Evolutionary conservation across 2,329 filamentous ascomycete species (phyloP).

Genomic region (Pseudogymnoascus sp.): DNA sequence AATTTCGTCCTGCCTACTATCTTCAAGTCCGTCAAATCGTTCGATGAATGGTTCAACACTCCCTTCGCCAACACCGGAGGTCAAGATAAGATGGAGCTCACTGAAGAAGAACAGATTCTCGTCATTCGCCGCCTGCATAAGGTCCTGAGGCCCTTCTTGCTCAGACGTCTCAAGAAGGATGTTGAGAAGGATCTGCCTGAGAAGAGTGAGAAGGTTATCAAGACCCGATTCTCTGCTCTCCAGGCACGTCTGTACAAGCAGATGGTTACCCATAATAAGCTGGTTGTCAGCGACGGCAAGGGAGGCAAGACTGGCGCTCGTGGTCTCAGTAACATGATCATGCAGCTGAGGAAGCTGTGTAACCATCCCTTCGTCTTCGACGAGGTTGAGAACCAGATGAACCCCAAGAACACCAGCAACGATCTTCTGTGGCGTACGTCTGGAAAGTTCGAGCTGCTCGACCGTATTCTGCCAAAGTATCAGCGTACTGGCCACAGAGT

Average conservation of each 20-base stretch:
- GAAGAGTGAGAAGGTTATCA: constrained; percentile 98
- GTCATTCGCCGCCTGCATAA: constrained; percentile 98
- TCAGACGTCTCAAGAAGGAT: constrained; percentile 98
- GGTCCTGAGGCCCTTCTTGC: constrained; percentile 91
- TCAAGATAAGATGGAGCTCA: constrained; percentile 97
- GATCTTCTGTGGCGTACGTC: constrained; percentile 92
- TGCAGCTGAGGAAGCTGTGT: constrained; percentile 97
- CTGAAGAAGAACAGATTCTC: constrained; percentile 98
- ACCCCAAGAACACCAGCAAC: constrained; percentile 80
- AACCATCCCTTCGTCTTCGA: constrained; percentile 99
- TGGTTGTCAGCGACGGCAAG: constrained; percentile 91
- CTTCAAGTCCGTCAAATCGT: constrained; percentile 98
- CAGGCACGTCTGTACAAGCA: constrained; percentile 95
- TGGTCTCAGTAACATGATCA: constrained; percentile 98
- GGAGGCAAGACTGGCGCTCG: constrained; percentile 90
- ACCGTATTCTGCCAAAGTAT: constrained; percentile 91
- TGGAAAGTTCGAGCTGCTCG: constrained; percentile 94
- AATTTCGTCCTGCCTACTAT: constrained; percentile 98
- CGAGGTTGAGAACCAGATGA: constrained; percentile 97
- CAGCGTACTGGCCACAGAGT: constrained; percentile 85
- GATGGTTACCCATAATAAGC: constrained; percentile 90
- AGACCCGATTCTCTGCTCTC: constrained; percentile 94
- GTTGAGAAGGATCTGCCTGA: constrained; percentile 98
- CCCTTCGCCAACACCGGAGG: constrained; percentile 97
- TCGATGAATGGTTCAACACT: constrained; percentile 99